Evolutionary conservation across 345 rosid species (phyloP), one percentile per base, ranked within the genome.

Genomic region (Pistacia vera): DNA sequence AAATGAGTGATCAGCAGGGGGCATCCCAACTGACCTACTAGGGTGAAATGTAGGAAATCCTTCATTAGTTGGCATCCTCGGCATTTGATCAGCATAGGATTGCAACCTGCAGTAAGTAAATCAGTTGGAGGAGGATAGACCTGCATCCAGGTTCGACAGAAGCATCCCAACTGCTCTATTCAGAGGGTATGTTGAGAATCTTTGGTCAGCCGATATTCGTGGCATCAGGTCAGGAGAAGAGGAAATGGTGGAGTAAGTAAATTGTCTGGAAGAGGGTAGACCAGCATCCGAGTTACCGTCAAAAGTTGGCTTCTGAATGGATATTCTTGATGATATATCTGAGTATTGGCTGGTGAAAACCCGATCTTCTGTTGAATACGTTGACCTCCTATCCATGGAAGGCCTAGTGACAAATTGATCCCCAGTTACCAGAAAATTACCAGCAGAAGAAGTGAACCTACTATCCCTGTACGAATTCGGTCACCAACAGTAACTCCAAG

Each of bases 11-110:
- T 81, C 84, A 7, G 81, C 38, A 48, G 81, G 90, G 72, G 83
- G 85, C 55, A 78, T 72, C 71, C 90, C 82, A 68, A 41, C 64
- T 20, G 82, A 57, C 65, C 71, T 71, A 44, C 81, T 35, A 5
- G 85, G 67, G 71, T 11, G 75, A 44, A 81, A 78, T 30, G 83
- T 71, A 2, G 89, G 79, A 63, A 71, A 80, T 80, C 75, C 89
- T 72, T 85, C 92, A 49, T 70, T 79, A 69, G 75, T 10, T 49
- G 79, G 81, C 64, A 75, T n/a, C 20, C 59, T 79, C 28, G 79
- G 78, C 65, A 77, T 65, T 51, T 33, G 68, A 48, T 81, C 82
- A 0, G 86, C 84, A 77, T 88, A 75, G 5, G 83, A 52, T 64
- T 82, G 70, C 60, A 56, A 71, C 7, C 74, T 46, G n/a, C 81